Evolutionary conservation across 371 early-diverging fungal species (phyloP).

Genomic region (Nosema muscidifuracis): DNA sequence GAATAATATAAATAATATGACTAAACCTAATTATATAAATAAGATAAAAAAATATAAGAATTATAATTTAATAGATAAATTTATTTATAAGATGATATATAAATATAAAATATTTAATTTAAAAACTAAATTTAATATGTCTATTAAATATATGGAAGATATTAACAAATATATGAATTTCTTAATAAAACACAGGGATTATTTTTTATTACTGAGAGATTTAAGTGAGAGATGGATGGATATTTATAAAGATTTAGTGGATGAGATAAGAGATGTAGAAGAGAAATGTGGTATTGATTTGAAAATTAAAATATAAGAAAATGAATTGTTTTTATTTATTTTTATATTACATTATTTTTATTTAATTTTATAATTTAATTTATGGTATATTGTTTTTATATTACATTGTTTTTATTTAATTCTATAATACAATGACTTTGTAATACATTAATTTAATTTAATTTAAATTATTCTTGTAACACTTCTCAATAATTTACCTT

Average conservation of each 20-base stretch:
- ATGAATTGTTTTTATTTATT: no score
- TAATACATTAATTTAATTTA: no score
- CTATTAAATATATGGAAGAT: conserved; percentile 1
- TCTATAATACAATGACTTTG: no score
- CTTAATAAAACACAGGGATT: conserved; percentile 9
- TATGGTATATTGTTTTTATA: no score
- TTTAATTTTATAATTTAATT: no score
- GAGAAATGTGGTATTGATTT: conserved; percentile 9
- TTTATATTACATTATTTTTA: no score
- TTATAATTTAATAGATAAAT: conserved; percentile 23
- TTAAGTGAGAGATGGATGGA: neutral
- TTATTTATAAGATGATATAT: conserved; percentile 1
- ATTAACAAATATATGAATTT: conserved; percentile 13
- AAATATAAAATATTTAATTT: conserved; percentile 4
- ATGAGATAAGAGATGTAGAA: neutral
- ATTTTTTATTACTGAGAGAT: conserved; percentile 2
- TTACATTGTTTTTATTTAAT: no score
- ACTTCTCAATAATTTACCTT: no score
- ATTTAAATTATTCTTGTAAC: no score
- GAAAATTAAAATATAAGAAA: conserved; percentile 1
- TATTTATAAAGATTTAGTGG: conserved; percentile 6
- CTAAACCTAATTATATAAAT: neutral
- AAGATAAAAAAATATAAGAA: conserved; percentile 30
- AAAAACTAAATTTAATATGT: conserved; percentile 7
- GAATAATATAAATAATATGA: no score